Evolutionary conservation across 192 early-diverging fungal species (phyloP), one percentile per base, ranked within the genome.

Genomic region (Spizellomyces punctatus): DNA sequence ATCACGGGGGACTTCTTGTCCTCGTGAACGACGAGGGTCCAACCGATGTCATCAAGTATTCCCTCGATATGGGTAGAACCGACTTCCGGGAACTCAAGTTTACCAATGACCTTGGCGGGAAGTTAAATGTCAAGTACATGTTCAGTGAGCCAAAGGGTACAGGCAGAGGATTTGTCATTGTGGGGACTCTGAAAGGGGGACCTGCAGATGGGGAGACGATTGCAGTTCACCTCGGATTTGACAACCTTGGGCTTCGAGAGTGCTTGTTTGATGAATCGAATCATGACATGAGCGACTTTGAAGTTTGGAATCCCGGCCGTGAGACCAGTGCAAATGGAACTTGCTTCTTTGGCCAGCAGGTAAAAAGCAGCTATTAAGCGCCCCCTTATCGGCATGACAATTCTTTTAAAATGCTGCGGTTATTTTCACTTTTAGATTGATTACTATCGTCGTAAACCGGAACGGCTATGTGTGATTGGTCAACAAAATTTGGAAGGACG

Each of bases 1-100:
- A 98, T 69, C 92, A 95, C 61, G 97, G 97, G n/a, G 88, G 86
- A 0, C 76, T 99, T 14, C 67, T 97, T 9, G 80, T 94, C 50
- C 45, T 96, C 2, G 83, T 91, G 0, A 88, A 91, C 62, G 90
- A 96, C 52, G 83, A 89, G 48, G 80, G 67, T 4, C 86, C 94
- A 0, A 92, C 91, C 0, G 70, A 75, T 43, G 57, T 67, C 41
- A 22, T 86, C n/a, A 67, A 77, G 73, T 84, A 76, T 41, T 76
- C 78, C 1, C 58, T 82, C 5, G 73, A 79, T 62, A 45, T 72
- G 36, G 80, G 81, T 9, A 42, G 55, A 41, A 50, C 44, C 4
- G 6, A 0, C 8, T 63, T 68, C 21, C 27, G 62, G 44, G 64
- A 59, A 8, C 41, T 45, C 48, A 46, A 68, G 17, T 67, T 75